Evolutionary conservation across 345 rosid genomes (phyloP), one percentile per base, ranked within the genome.

Genomic region (Syzygium aqueum): DNA sequence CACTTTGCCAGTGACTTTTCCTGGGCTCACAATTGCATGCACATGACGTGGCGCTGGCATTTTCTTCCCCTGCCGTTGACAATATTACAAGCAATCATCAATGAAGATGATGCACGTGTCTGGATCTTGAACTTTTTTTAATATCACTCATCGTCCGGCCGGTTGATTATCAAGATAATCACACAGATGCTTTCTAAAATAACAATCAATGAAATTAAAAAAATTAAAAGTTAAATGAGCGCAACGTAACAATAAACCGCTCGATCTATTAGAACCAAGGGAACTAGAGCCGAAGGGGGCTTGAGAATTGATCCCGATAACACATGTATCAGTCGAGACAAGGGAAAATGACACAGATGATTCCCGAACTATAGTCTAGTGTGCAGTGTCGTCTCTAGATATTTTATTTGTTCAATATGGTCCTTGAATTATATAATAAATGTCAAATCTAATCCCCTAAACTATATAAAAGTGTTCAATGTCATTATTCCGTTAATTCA

Each of bases 401-500:
- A 17, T 53, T 53, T 17, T 16, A 30, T 65, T 30, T 16, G 6
- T 65, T 65, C 1, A 0, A 65, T 1, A 1, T 8, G 3, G 5
- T 5, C 5, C 0, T 7, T 0, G 7, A 8, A 65, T 0, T 30
- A 16, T 30, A 43, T 65, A 8, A 7, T 30, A 65, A 30, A 30
- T 30, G 1, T 65, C 1, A 3, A 14, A 30, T 16, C 3, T 16
- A 30, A 1, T 30, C 12, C 6, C 1, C 5, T 17, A 8, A 16
- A 30, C 3, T 8, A 2, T 30, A 30, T 30, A 3, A 3, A 30
- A 33, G 17, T 67, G 8, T 16, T 67, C 1, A 8, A 67, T 30
- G 1, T 30, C 23, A 30, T 30, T 6, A 0, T 67, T 30, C 0
- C 1, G 1, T 67, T 30, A 30, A 65, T 65, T 30, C 12, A 65